Base-by-base conservation (phyloP, 208 protist species). In the Porcisia deanei region DNA sequence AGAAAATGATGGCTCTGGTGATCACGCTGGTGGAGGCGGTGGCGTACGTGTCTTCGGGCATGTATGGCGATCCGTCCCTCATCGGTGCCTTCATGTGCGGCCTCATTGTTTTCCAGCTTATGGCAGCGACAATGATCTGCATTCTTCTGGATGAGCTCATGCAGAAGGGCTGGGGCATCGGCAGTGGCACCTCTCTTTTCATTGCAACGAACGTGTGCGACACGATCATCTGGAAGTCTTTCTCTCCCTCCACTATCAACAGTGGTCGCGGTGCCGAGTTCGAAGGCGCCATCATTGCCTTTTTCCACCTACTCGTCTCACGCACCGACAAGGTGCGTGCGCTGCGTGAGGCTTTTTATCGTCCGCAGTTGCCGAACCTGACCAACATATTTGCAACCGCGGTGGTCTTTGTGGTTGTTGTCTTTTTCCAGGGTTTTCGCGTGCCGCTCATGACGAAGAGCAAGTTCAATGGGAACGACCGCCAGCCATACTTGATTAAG, bases 181-280 rank as follows among this genome's bases (percentile, higher is more conserved):
- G 99, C 70, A 98, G 94, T 53, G 99, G 99, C 81, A 99, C 99
- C 52, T 99, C 99, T 8, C 91, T 99, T 41, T 99, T 99, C 92
- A 99, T 99, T 82, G 98, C 99, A 54, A 99, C 99, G 63, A 99
- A 99, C 91, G 99, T 99, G 69, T 99, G 99, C 89, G 99, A 99
- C 86, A 99, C 93, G 9, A 99, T 99, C 79, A 86, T 99, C 37
- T 99, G 99, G 99, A 99, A 99, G 86, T 88, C 98, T 30, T 99
- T 99, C 88, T 99, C 96, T 10, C 99, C 99, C 45, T 99, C 94
- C 61, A 99, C 99, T 43, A 95, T 99, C 90, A 99, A 99, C 92
- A 98, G 92, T 22, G 99, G 99, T 66, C 91, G 96, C 67, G 99
- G 98, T 66, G 93, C 90, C 14, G 99, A 99, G 91, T 99, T 99